These are phyloP conservation scores for Pelargonium myrrhifolium DNA, from an alignment of 441 rosid genomes.

Conservation along the genomic window DNA sequence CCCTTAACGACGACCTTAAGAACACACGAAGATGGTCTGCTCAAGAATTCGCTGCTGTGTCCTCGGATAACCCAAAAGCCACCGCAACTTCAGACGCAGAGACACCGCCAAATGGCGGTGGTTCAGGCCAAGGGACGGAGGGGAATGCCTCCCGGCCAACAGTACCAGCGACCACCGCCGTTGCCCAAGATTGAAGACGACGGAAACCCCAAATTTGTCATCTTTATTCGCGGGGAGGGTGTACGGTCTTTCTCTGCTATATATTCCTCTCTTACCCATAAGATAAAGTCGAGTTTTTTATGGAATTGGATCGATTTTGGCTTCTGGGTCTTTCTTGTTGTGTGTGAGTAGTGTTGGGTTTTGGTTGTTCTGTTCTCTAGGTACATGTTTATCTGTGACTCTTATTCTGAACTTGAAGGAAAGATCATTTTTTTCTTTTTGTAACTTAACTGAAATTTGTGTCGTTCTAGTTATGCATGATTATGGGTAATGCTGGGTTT, in stretches of 20 bases:
- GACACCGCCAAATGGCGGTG: slow-evolving; percentile 27
- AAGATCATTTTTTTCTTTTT: no score
- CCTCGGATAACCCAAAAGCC: slow-evolving; percentile 30
- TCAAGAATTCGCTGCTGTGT: slow-evolving; percentile 46
- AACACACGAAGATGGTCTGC: slow-evolving; percentile 42
- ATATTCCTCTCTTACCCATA: not conserved
- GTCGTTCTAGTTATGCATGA: no score
- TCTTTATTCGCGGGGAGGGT: slow-evolving; percentile 82
- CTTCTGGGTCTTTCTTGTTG: not conserved
- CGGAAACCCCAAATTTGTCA: slow-evolving; percentile 78
- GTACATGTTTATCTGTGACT: no score
- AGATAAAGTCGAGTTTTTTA: not conserved
- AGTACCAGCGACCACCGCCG: slow-evolving; percentile 49
- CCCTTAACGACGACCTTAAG: slow-evolving; percentile 54
- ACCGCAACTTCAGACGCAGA: slow-evolving; percentile 22
- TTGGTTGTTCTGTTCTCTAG: no score
- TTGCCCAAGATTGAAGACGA: slow-evolving; percentile 91
- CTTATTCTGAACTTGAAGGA: no score
- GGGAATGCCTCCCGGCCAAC: slow-evolving; percentile 62
- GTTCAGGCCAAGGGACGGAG: slow-evolving; percentile 78
- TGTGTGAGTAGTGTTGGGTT: no score
- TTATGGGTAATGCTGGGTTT: no score
- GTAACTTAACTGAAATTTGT: no score
- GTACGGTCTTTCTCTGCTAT: slow-evolving; percentile 38
- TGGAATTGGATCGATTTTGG: not conserved